Evolutionary conservation across 441 rosid genomes (phyloP), one percentile per base, ranked within the genome.

Genomic region (Populus tomentosa): DNA sequence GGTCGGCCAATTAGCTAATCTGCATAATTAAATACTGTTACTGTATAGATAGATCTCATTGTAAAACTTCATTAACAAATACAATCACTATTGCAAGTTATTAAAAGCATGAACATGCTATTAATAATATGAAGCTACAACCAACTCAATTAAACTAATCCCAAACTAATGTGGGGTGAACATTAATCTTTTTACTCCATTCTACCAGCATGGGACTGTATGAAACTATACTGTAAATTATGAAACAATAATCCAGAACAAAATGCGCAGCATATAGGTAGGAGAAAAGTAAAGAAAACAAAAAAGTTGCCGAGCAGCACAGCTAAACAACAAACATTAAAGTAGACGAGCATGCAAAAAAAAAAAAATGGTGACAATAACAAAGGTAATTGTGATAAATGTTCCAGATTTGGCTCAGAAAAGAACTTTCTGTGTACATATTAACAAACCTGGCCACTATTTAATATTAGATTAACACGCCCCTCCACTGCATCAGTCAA

Each of bases 401-500:
- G 32, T 63, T 30, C 28, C 10, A 64, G 10, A 20, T 13, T 5
- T 21, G 28, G 23, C 33, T n/a, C 21, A 62, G 24, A 18, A 53
- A 75, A 53, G 69, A 9, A 71, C 42, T 14, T 36, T 32, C 67
- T 24, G 32, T 6, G 50, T 50, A 61, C n/a, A 75, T 46, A 24
- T 28, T 81, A 72, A 61, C 35, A 65, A 88, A 97, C 99, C 97
- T 92, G 88, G 69, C 97, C 94, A 83, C 85, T 89, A 79, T 85
- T 93, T 62, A 90, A 81, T 76, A 91, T 82, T 67, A 97, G 84
- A 86, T 93, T 94, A 79, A 97, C 82, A 80, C 90, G 95, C 67
- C 91, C 97, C 86, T 88, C 92, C 77, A 93, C 97, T 35, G 95
- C 94, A 89, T 94, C 98, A 76, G 95, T 85, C 78, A 97, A 78